Conservation (phyloP, 257 asterid genomes). For the Linderniella brevidens region DNA sequence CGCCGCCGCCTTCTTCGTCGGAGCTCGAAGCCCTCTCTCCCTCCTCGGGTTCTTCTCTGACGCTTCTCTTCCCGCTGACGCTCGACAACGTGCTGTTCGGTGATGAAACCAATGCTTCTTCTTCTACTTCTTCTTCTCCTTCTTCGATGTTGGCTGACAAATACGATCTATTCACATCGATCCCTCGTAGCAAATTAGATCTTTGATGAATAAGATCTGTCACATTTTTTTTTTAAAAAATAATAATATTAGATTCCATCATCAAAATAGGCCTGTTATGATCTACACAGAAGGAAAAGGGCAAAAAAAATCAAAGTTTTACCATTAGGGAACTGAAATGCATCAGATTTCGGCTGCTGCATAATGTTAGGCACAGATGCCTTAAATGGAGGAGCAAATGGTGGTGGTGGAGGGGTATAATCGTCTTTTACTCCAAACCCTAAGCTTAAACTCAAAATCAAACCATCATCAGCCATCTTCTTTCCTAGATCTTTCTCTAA, state of each 20-base stretch:
- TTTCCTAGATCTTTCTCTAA: constrained; percentile 1
- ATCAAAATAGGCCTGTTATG: too few relatives aligned
- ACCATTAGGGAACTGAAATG: neutral
- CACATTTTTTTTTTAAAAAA: too few relatives aligned
- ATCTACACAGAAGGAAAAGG: too few relatives aligned
- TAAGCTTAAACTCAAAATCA: constrained; percentile 51
- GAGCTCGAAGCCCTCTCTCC: constrained; percentile 58
- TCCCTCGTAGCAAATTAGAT: constrained; percentile 19
- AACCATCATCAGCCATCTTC: constrained; percentile 42
- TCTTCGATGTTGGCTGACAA: constrained; percentile 9
- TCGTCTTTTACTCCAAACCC: constrained; percentile 19
- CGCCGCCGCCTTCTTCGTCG: constrained; percentile 59
- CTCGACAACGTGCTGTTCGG: constrained; percentile 93
- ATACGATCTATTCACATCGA: constrained; percentile 55
- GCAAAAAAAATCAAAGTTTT: neutral
- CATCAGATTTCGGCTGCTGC: constrained; percentile 13
- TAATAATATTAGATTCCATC: too few relatives aligned
- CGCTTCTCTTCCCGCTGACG: constrained; percentile 81
- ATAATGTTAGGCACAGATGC: constrained; percentile 24
- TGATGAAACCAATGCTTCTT: constrained; percentile 55
- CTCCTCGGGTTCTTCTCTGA: constrained; percentile 52
- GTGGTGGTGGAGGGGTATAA: constrained; percentile 9
- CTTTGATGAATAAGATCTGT: too few relatives aligned
- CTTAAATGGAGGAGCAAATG: constrained; percentile 29
- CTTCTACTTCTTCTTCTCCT: constrained; percentile 45